A percentile compares a stretch with the other conserved stretches of the same genome.
Conservation (phyloP, 352 stramenopile species). For the Pythium plurisporium region DNA sequence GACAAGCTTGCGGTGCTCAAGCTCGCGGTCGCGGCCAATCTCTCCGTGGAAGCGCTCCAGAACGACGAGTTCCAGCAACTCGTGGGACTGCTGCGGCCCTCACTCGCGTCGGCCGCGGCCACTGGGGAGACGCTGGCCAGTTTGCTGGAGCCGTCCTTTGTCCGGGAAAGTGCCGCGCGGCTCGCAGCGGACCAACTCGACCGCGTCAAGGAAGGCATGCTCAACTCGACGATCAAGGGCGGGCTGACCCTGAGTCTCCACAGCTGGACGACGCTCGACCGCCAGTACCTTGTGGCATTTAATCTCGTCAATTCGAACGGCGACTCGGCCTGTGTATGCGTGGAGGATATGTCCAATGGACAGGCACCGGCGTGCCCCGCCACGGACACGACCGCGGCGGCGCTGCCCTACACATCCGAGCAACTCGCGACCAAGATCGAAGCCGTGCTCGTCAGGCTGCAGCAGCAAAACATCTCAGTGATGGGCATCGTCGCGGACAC, state of each 20-base stretch:
- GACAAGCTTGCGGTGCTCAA: slow-evolving; percentile 22
- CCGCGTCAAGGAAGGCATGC: slow-evolving; percentile 76
- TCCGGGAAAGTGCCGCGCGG: slow-evolving; percentile 32
- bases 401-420: slow-evolving; percentile 22
- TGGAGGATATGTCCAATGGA: slow-evolving; percentile 40
- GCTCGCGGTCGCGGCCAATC: slow-evolving; percentile 15
- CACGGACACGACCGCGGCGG: not conserved
- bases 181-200: slow-evolving; percentile 55
- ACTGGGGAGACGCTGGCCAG: slow-evolving; percentile 14
- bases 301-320: slow-evolving; percentile 77
- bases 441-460: slow-evolving; percentile 46
- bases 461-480: slow-evolving; percentile 55
- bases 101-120: slow-evolving; percentile 5
- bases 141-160: slow-evolving; percentile 30
- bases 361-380: not conserved
- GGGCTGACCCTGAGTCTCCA: slow-evolving; percentile 73
- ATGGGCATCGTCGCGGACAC: slow-evolving; percentile 75
- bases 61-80: slow-evolving; percentile 22
- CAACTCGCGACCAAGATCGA: slow-evolving; percentile 43
- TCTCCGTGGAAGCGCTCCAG: slow-evolving; percentile 13
- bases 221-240: slow-evolving; percentile 78
- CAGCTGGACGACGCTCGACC: slow-evolving; percentile 57
- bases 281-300: slow-evolving; percentile 69
- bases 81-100: slow-evolving; percentile 13
- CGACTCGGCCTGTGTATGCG: slow-evolving; percentile 57